Evolutionary conservation across 2,329 filamentous ascomycete species (phyloP), one percentile per base, ranked within the genome.

Genomic region (Parafenestella ontariensis): DNA sequence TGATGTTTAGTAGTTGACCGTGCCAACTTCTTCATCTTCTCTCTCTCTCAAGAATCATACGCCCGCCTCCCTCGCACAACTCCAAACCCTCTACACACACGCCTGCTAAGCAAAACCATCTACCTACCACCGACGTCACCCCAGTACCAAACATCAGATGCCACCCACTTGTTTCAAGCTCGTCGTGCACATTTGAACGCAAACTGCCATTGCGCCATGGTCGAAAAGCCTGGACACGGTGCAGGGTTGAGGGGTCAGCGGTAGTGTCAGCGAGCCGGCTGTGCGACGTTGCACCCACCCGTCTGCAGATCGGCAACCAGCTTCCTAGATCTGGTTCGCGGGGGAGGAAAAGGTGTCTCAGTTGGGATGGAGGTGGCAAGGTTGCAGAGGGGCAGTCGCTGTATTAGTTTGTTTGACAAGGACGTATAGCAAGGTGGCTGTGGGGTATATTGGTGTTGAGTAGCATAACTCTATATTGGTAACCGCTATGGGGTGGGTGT

Each of bases 281-380:
- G 64, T 67, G 57, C 43, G 59, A 68, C 60, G 63, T 66, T 63
- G 49, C 64, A 68, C 59, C 50, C 40, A 51, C 33, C 46, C 13
- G 46, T 61, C 53, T 49, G 45, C 51, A 55, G 64, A 65, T 66
- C 62, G 55, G 42, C 58, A 46, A 49, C 40, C 47, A 46, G 36
- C 40, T 51, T 37, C 46, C 58, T 54, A 54, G 43, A 58, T 64
- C 48, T 48, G 54, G 31, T 49, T 17, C 37, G 44, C 42, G 48
- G 46, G 52, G 54, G 48, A 54, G 46, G n/a, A n/a, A 40, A 43
- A 46, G 34, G 51, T 59, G 59, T 62, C 58, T 65, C 49, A 58
- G 37, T 50, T 43, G 31, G 29, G 50, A 28, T 39, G 37, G 21
- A 42, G 40, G 40, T 53, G 45, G 46, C 28, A n/a, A 44, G 23